Conservation (phyloP, 1,139 yeast species). For the Diutina catenulata region DNA sequence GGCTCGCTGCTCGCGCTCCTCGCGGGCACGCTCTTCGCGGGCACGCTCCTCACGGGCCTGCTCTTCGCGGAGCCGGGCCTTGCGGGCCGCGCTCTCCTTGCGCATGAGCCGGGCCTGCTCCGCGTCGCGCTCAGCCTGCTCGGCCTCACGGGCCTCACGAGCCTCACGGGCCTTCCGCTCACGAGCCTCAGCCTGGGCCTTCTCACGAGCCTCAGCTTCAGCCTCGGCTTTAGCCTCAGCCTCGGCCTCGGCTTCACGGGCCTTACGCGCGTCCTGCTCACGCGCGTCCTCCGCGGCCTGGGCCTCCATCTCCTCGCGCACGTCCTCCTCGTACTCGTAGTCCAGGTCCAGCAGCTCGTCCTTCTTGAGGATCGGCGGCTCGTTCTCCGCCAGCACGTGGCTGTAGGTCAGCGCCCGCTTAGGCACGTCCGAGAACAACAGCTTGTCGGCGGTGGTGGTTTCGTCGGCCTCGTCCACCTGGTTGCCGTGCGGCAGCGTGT, state of each 20-base stretch:
- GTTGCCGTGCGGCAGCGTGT: neutral
- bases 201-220: no score
- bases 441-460: conserved; percentile 1
- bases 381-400: neutral
- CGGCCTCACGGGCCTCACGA: no score
- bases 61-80: no score
- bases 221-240: no score
- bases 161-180: no score
- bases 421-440: conserved; percentile 3
- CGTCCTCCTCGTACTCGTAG: neutral
- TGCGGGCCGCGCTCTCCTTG: no score
- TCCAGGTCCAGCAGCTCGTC: conserved; percentile 5
- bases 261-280: neutral
- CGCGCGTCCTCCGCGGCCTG: neutral
- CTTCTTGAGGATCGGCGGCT: neutral
- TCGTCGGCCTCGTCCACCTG: neutral
- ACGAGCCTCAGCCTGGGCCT: no score
- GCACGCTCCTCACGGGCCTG: no score
- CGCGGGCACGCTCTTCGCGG: no score
- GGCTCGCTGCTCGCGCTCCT: conserved; percentile 11
- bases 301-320: neutral
- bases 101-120: no score
- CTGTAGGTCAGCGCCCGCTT: neutral
- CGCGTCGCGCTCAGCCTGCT: no score
- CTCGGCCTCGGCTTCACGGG: neutral